Conservation (phyloP, 345 rosid species). For the Viola odorata region DNA sequence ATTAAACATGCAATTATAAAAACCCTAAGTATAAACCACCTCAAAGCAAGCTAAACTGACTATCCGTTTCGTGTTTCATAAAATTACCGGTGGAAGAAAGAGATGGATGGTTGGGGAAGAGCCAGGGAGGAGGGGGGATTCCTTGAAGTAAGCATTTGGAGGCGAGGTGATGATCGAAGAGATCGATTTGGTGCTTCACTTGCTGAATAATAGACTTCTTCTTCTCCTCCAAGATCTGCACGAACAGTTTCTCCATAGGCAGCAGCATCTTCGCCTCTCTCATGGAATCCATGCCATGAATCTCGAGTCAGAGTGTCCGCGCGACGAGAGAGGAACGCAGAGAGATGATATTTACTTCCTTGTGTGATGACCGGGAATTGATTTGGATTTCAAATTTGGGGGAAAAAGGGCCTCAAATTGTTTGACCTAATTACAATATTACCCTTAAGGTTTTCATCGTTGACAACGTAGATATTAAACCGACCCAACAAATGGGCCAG, state of each 20-base stretch:
- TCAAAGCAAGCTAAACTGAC: not conserved
- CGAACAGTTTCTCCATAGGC: constrained; percentile 51
- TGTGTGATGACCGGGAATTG: not conserved
- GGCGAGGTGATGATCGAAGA: constrained; percentile 66
- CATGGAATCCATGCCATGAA: not conserved
- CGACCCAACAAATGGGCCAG: too few relatives aligned
- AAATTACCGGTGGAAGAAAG: not conserved
- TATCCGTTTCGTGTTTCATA: not conserved
- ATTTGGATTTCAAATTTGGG: constrained; percentile 12
- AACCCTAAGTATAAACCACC: not conserved
- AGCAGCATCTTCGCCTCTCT: constrained; percentile 2
- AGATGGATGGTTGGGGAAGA: constrained; percentile 29
- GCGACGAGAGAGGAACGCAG: not conserved
- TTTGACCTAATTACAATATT: too few relatives aligned
- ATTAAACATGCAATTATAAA: not conserved
- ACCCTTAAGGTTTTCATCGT: too few relatives aligned
- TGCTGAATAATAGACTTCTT: constrained; percentile 53
- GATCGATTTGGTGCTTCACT: constrained; percentile 51
- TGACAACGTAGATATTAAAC: too few relatives aligned
- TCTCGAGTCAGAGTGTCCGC: not conserved
- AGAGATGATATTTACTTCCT: not conserved
- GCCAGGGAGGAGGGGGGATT: constrained; percentile 71
- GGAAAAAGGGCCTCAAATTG: not conserved
- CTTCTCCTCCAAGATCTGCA: constrained; percentile 71
- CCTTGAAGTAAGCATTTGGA: constrained; percentile 63